Base-by-base conservation (phyloP, 257 asterid species). In the Capsicum pubescens region DNA sequence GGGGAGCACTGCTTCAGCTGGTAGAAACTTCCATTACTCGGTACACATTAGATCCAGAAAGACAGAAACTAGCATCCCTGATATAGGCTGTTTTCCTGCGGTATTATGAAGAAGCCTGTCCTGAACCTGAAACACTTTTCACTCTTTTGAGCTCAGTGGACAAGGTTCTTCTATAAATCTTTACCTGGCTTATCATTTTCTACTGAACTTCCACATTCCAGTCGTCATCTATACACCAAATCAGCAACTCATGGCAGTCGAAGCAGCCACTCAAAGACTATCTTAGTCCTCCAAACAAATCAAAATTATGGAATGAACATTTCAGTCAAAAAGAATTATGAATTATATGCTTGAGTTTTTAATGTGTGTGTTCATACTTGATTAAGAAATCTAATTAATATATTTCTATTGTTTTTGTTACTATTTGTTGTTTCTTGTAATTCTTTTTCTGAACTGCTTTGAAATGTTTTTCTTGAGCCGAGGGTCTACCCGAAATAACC, bases 51-150 rank as follows among this genome's bases (percentile, higher is more conserved):
- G 63, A 14, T 54, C 15, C 48, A 32, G 46, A 32, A 54, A 14
- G 82, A 54, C 6, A 54, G 50, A 54, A 52, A 77, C 81, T 77
- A 77, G 82, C 46, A 77, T 54, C 82, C 32, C n/a, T 77, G 64
- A 77, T 54, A 8, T 14, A 77, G 50, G 50, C 1, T 77, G 81
- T 77, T 54, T 55, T 77, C 64, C 48, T 13, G 26, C 9, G 3
- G 64, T 77, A 14, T 11, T 52, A 8, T 26, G 64, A 77, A 5
- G 50, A 14, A 77, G 64, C 21, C 32, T 54, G 64, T 26, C 48
- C 32, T 77, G n/a, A 15, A 15, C 15, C 50, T 54, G 26, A 12
- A 21, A 74, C 14, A 4, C 77, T 21, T 21, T 50, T 13, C 81
- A 32, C 48, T 64, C n/a, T 26, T 64, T 12, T 8, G 21, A 11